A percentile compares a stretch with the other conserved stretches of the same genome.
Evolutionary conservation across 495 filamentous ascomycete species (phyloP).

Genomic region (Haplographium delicatum): DNA sequence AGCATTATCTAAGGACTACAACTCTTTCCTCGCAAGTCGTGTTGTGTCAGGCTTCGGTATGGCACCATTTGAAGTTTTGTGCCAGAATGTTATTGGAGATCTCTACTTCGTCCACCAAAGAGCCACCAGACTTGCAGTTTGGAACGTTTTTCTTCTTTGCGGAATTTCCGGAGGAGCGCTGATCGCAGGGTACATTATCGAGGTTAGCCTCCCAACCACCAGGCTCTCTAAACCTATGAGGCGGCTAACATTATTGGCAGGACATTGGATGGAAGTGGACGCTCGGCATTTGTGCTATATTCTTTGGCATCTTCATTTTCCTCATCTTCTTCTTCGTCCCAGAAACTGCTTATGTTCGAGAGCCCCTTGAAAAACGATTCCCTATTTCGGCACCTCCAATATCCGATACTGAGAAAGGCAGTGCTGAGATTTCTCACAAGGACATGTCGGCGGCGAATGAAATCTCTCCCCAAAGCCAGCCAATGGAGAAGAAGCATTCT

Average conservation of each 20-base stretch:
- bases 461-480: background rate
- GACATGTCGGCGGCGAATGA: constrained; percentile 21
- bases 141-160: constrained; percentile 57
- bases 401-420: constrained; percentile 22
- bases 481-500: constrained; percentile 21
- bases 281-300: constrained; percentile 47
- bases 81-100: constrained; percentile 51
- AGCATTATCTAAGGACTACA: constrained; percentile 47
- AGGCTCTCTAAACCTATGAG: background rate
- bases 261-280: constrained; percentile 50
- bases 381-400: constrained; percentile 20
- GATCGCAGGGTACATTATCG: constrained; percentile 48
- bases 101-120: constrained; percentile 63
- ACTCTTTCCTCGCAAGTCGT: constrained; percentile 48
- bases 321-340: constrained; percentile 45
- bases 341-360: constrained; percentile 46
- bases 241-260: constrained; percentile 21
- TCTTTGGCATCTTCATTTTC: constrained; percentile 44
- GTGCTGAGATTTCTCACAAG: too few relatives aligned
- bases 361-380: constrained; percentile 25
- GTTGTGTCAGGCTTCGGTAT: constrained; percentile 49
- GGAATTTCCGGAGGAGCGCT: constrained; percentile 45
- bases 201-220: constrained; percentile 22
- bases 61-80: constrained; percentile 53
- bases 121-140: constrained; percentile 58